Percentiles rank a stretch among this genome's conserved stretches.
phyloP scores from a whole-genome alignment of 108 stramenopile species.

The Skeletonema tropicum region DNA sequence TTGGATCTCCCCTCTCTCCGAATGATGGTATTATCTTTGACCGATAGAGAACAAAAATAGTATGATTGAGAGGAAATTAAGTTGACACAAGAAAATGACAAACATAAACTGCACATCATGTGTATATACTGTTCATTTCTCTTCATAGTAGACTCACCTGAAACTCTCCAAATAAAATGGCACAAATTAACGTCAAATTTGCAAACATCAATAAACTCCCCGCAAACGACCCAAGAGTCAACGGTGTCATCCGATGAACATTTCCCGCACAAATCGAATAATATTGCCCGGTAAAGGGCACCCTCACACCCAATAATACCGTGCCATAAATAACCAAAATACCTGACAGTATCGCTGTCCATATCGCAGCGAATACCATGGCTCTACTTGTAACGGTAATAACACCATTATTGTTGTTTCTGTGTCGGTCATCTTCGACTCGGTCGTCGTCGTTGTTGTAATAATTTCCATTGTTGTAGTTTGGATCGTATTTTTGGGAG shows the following conservation, averaged over 20 bases:
- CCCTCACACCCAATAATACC: conserved; percentile 76
- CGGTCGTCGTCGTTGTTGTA: conserved; percentile 31
- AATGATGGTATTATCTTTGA: conserved; percentile 16
- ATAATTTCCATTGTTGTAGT: conserved; percentile 21
- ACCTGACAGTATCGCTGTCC: conserved; percentile 78
- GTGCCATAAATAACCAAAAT: conserved; percentile 79
- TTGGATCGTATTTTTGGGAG: conserved; percentile 35
- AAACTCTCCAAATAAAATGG: conserved; percentile 87
- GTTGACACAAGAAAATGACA: background rate
- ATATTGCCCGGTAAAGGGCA: conserved; percentile 75
- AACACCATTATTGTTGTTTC: conserved; percentile 26
- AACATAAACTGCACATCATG: background rate
- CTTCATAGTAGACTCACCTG: conserved; percentile 57
- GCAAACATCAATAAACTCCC: conserved; percentile 86
- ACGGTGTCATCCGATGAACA: conserved; percentile 81
- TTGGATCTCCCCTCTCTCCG: conserved; percentile 49
- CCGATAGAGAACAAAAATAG: background rate
- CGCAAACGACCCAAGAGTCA: conserved; percentile 83
- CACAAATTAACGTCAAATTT: conserved; percentile 78
- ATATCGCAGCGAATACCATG: conserved; percentile 80
- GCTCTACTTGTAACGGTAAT: conserved; percentile 82
- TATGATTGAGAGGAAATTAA: background rate
- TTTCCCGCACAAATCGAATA: conserved; percentile 73
- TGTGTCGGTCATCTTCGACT: conserved; percentile 17
- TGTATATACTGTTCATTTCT: background rate